Base-by-base conservation (phyloP, 2,329 filamentous ascomycete genomes). In the Raffaelea arxii region DNA sequence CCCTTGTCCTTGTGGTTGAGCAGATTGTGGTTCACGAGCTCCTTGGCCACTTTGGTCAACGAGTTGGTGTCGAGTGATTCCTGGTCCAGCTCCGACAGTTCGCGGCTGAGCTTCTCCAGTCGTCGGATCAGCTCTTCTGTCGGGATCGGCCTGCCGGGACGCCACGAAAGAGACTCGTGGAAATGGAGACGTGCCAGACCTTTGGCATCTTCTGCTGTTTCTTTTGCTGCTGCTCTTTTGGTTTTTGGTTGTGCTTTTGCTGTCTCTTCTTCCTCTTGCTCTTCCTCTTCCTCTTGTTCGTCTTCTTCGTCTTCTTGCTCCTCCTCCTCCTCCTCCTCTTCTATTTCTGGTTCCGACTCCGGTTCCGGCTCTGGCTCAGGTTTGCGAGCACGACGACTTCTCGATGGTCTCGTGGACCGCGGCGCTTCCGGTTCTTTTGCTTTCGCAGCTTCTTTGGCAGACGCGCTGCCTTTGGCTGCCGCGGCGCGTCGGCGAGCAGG, bases 1-100 rank as follows among this genome's bases (percentile, higher is more conserved):
- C 92, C 92, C 54, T 83, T 85, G 64, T 98, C 92, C 68, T 94
- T 94, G 67, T 98, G 92, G 49, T 79, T 80, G 41, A 98, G 68
- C 22, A 98, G 72, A 58, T 92, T 88, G 51, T 83, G 80, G 53
- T 82, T 81, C 6, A 83, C 87, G 39, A 98, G 75, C 58, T 95
- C 86, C 60, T 89, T 85, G 44, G 91, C 87, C 52, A 94, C 86
- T 43, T 83, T 81, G 51, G 75, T 78, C 53, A 97, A 74, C n/a
- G 88, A 90, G n/a, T 84, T 79, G 55, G 85, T 79, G 50, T 94
- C 81, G 48, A 84, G 80, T 48, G 84, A 82, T 57, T 95, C 90
- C 64, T 97, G 90, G 51, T 95, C 90, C 58, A 95, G 78, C 49
- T 84, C 82, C 52, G 80, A 75, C 53, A 98, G 75, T 72, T 98